A percentile compares a stretch with the other conserved stretches of the same genome.
These are phyloP conservation scores for Agaricus sinodeliciosus DNA, from an alignment of 768 basidiomycete genomes.

Conservation along the genomic window DNA sequence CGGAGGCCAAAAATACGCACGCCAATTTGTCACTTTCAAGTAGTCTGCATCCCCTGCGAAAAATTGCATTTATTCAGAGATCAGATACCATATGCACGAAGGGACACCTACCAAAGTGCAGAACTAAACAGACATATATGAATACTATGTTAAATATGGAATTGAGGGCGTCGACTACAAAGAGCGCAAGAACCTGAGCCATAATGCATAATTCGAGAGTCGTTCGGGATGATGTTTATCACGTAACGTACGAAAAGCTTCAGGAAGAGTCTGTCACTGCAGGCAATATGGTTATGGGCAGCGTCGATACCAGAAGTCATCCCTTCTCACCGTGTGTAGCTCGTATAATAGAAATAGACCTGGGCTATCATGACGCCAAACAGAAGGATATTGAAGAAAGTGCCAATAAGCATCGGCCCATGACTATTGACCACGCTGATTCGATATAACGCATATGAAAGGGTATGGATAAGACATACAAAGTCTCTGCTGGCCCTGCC, in stretches of 20 bases:
- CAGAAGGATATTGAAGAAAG: constrained; percentile 37
- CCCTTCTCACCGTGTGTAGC: constrained; percentile 20
- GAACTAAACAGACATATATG: constrained; percentile 39
- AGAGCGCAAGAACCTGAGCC: constrained; percentile 17
- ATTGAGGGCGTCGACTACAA: constrained; percentile 43
- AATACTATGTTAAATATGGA: constrained; percentile 36
- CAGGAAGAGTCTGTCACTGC: constrained; percentile 40
- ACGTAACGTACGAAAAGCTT: constrained; percentile 29
- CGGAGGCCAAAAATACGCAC: neutral
- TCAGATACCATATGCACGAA: neutral
- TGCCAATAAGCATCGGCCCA: constrained; percentile 43
- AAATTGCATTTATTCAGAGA: neutral
- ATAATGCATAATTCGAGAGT: constrained; percentile 7
- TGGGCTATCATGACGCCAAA: constrained; percentile 46
- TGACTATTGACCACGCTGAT: constrained; percentile 23
- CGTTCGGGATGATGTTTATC: constrained; percentile 23
- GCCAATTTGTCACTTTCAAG: constrained; percentile 10
- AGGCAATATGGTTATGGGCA: neutral
- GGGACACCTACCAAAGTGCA: constrained; percentile 33
- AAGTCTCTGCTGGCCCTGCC: no score
- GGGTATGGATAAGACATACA: no score
- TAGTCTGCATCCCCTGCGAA: constrained; percentile 12
- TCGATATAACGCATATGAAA: no score
- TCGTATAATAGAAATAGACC: constrained; percentile 39
- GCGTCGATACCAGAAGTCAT: neutral